Percentiles rank a stretch among this genome's conserved stretches.
These are phyloP conservation scores for Acaromyces ingoldii DNA, from an alignment of 1,284 basidiomycete genomes.

Conservation along the genomic window DNA sequence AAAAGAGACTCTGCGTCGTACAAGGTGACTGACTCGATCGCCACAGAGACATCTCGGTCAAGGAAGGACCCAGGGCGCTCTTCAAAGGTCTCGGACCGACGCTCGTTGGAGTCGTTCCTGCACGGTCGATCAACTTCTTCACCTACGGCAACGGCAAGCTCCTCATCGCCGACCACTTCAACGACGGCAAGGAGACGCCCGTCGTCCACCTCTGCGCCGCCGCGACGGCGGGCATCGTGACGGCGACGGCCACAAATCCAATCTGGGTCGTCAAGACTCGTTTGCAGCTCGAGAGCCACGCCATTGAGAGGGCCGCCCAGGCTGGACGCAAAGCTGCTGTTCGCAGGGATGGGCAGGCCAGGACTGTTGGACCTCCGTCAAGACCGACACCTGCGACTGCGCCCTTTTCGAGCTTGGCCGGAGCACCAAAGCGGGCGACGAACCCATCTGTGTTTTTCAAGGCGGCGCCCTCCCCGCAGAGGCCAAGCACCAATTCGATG, in stretches of 20 bases:
- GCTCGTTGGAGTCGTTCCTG: slow-evolving; percentile 88
- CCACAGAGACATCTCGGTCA: slow-evolving; percentile 55
- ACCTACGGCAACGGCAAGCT: slow-evolving; percentile 96
- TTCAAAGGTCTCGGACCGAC: slow-evolving; percentile 95
- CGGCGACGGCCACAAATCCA: slow-evolving; percentile 86
- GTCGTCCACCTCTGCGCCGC: slow-evolving; percentile 81
- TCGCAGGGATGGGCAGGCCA: background rate
- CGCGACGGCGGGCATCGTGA: slow-evolving; percentile 74
- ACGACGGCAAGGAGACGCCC: slow-evolving; percentile 73
- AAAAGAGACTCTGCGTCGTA: too few relatives aligned
- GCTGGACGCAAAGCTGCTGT: slow-evolving; percentile 6
- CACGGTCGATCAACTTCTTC: slow-evolving; percentile 86
- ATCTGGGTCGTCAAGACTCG: slow-evolving; percentile 99
- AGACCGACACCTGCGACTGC: too few relatives aligned
- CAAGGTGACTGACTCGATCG: too few relatives aligned
- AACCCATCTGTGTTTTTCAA: slow-evolving; percentile 21
- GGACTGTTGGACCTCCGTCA: too few relatives aligned
- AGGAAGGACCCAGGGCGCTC: slow-evolving; percentile 81
- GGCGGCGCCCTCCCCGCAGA: slow-evolving; percentile 23
- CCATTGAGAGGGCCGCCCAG: background rate
- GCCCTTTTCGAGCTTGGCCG: slow-evolving; percentile 13
- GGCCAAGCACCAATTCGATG: slow-evolving; percentile 58
- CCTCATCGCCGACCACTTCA: slow-evolving; percentile 76
- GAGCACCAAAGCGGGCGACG: background rate
- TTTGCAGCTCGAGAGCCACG: slow-evolving; percentile 63